phyloP scores from a whole-genome alignment of 1,139 yeast genomes.

The Kodamaea sp. region DNA sequence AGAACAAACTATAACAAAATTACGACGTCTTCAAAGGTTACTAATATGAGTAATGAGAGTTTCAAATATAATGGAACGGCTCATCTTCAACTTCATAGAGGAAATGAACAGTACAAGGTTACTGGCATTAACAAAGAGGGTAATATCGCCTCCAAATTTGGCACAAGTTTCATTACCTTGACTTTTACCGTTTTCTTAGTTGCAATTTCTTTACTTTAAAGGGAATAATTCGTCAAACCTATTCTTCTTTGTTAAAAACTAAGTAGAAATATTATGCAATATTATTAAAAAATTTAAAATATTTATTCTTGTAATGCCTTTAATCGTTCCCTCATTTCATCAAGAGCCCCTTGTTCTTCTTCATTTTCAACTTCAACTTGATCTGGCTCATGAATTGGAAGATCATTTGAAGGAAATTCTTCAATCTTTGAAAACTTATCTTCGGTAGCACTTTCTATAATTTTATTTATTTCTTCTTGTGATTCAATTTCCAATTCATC shows the following conservation, averaged over 20 bases:
- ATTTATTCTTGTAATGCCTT: slow-evolving; percentile 74
- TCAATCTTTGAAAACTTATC: slow-evolving; percentile 43
- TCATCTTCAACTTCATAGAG: too few species aligned
- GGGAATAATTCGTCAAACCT: not conserved
- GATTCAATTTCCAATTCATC: slow-evolving; percentile 67
- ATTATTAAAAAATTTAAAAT: too few species aligned
- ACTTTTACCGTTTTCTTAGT: slow-evolving; percentile 1
- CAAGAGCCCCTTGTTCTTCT: slow-evolving; percentile 70
- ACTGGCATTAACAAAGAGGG: too few species aligned
- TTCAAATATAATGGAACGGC: too few species aligned
- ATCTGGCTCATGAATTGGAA: slow-evolving; percentile 19
- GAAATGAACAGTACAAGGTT: too few species aligned
- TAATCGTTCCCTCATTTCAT: slow-evolving; percentile 85
- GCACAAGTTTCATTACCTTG: not conserved
- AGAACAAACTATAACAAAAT: too few species aligned
- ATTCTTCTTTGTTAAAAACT: not conserved
- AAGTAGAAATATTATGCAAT: not conserved
- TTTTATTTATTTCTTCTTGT: slow-evolving; percentile 62
- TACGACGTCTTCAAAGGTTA: too few species aligned
- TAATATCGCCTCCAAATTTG: too few species aligned
- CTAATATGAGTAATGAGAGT: too few species aligned
- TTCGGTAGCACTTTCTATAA: slow-evolving; percentile 41
- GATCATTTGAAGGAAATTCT: slow-evolving; percentile 38
- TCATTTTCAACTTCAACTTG: slow-evolving; percentile 38
- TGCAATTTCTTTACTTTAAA: not conserved